Percentiles rank a stretch among this genome's conserved stretches.
These are phyloP conservation scores for Cyclanthera cordifolia DNA, from an alignment of 306 rosid species.

Conservation along the genomic window DNA sequence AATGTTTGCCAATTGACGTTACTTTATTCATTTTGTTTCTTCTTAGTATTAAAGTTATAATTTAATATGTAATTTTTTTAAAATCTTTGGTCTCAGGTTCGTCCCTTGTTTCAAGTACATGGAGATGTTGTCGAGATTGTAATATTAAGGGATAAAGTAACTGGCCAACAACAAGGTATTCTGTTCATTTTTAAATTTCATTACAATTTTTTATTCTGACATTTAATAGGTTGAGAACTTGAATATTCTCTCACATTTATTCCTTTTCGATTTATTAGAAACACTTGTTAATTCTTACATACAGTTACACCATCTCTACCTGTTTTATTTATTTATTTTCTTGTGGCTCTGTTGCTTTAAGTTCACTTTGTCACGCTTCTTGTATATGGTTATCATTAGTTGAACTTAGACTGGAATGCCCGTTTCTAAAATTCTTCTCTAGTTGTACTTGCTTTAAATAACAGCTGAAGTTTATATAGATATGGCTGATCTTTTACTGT, in stretches of 20 bases:
- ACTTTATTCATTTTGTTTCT: not conserved
- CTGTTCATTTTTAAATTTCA: conserved; percentile 2
- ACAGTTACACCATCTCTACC: not conserved
- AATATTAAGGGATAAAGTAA: conserved; percentile 55
- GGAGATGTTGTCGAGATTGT: conserved; percentile 71
- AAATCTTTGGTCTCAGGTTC: conserved; percentile 34
- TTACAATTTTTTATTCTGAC: conserved; percentile 9
- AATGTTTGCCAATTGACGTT: not conserved
- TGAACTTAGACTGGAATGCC: not conserved
- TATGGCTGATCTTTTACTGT: not conserved
- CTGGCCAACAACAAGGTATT: conserved; percentile 71
- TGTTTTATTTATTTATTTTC: not conserved
- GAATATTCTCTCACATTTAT: not conserved
- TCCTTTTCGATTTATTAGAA: not conserved
- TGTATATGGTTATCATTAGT: not conserved
- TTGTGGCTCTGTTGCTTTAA: not conserved
- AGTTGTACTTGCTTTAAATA: not conserved
- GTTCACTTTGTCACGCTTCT: not conserved
- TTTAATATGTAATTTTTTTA: not conserved
- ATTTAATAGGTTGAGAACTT: conserved; percentile 9
- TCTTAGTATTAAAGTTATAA: not conserved
- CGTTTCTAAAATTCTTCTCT: not conserved
- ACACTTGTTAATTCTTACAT: not conserved
- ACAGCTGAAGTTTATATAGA: not conserved
- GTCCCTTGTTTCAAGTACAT: conserved; percentile 50